Conservation (phyloP, 1,139 yeast genomes). For the Geotrichum phurueaensis region DNA sequence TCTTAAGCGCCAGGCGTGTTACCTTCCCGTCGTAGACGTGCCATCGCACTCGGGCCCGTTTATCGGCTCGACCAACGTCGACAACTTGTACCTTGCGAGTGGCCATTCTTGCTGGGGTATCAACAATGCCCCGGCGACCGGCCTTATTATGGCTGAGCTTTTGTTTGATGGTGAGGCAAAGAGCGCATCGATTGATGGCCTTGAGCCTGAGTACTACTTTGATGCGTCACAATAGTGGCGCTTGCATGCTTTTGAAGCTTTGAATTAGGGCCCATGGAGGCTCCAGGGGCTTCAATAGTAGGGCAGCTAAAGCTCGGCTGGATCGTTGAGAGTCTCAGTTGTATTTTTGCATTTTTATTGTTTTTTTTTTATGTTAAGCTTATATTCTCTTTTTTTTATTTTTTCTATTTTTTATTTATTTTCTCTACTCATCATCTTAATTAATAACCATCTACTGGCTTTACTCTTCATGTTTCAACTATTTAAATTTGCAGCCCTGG, state of each 20-base stretch:
- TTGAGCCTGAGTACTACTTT: constrained; percentile 81
- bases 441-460: background rate
- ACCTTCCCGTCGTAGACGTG: constrained; percentile 86
- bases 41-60: constrained; percentile 91
- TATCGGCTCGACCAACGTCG: constrained; percentile 86
- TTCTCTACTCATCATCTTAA: background rate
- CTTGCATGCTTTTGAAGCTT: background rate
- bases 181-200: constrained; percentile 71
- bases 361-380: background rate
- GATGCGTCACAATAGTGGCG: constrained; percentile 34
- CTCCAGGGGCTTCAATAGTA: too few relatives aligned
- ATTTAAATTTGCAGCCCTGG: background rate
- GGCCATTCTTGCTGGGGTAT: constrained; percentile 99
- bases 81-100: constrained; percentile 69
- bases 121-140: constrained; percentile 95
- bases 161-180: constrained; percentile 76
- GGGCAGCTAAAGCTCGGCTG: background rate
- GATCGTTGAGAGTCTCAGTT: background rate
- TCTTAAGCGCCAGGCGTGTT: constrained; percentile 87
- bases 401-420: background rate
- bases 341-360: background rate
- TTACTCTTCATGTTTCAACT: background rate
- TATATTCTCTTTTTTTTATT: background rate
- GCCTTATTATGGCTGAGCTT: constrained; percentile 83
- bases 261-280: background rate